A percentile compares a stretch with the other conserved stretches of the same genome.
Conservation (phyloP, 345 rosid genomes). For the Lumnitzera racemosa region DNA sequence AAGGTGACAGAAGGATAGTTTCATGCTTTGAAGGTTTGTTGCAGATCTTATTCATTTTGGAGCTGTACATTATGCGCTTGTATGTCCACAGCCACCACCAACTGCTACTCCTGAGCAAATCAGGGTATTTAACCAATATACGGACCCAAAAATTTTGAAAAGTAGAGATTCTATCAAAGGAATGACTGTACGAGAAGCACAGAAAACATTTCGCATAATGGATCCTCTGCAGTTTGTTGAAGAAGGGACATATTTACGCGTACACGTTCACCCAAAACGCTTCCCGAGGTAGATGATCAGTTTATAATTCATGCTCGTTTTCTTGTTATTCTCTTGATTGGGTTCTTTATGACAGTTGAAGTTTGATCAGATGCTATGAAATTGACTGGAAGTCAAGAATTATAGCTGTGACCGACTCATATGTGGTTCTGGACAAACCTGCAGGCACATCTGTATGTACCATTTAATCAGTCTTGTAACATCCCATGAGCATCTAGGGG, state of each 20-base stretch:
- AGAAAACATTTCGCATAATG: constrained; percentile 75
- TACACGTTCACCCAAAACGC: constrained; percentile 90
- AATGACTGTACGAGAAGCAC: constrained; percentile 83
- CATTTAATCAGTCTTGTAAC: background rate
- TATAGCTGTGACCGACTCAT: constrained; percentile 59
- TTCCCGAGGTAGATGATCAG: constrained; percentile 56
- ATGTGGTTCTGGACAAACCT: constrained; percentile 91
- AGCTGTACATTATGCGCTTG: constrained; percentile 86
- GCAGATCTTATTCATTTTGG: constrained; percentile 94
- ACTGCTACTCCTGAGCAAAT: constrained; percentile 72
- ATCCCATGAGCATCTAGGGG: background rate
- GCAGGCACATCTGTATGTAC: constrained; percentile 79
- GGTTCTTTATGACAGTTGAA: background rate
- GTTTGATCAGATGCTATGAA: constrained; percentile 65
- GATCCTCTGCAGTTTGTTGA: constrained; percentile 53
- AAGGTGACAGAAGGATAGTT: constrained; percentile 25
- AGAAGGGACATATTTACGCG: constrained; percentile 78
- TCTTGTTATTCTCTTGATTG: background rate
- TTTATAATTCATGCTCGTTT: background rate
- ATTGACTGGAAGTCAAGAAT: constrained; percentile 84
- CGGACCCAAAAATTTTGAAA: constrained; percentile 52
- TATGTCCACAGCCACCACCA: constrained; percentile 84
- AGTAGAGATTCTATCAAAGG: constrained; percentile 71
- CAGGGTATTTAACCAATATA: constrained; percentile 53
- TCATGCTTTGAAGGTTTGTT: constrained; percentile 81